Evolutionary conservation across 495 filamentous ascomycete species (phyloP).

Genomic region (Peziza echinospora): DNA sequence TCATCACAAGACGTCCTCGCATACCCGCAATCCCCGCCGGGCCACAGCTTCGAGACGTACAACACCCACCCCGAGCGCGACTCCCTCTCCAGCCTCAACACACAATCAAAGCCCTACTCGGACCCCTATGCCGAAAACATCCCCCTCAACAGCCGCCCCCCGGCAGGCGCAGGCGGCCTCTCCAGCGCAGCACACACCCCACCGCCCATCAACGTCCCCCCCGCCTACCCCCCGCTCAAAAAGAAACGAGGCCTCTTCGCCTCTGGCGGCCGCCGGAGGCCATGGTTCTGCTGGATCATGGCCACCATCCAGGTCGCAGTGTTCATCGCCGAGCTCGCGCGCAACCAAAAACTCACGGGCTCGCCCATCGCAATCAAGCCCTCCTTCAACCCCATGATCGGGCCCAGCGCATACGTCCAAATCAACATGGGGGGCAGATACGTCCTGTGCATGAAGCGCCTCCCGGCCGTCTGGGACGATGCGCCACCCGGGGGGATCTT

Average conservation of each 20-base stretch:
- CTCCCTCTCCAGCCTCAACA: slow-evolving; percentile 1
- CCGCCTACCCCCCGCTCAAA: slow-evolving; percentile 19
- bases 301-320: slow-evolving; percentile 58
- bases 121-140: slow-evolving; percentile 32
- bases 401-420: slow-evolving; percentile 67
- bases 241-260: slow-evolving; percentile 16
- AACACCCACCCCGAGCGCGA: slow-evolving; percentile 16
- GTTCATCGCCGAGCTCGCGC: slow-evolving; percentile 78
- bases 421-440: slow-evolving; percentile 95
- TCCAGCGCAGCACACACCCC: slow-evolving; percentile 4
- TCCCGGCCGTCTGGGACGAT: slow-evolving; percentile 39
- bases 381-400: slow-evolving; percentile 87
- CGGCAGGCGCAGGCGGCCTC: not conserved
- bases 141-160: slow-evolving; percentile 23
- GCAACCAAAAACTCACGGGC: slow-evolving; percentile 43
- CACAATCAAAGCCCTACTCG: slow-evolving; percentile 21
- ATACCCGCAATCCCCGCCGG: slow-evolving; percentile 11
- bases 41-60: slow-evolving; percentile 16
- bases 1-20: slow-evolving; percentile 19
- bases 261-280: slow-evolving; percentile 24
- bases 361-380: slow-evolving; percentile 72
- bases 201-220: slow-evolving; percentile 29
- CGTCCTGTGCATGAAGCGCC: slow-evolving; percentile 82
- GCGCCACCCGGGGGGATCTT: slow-evolving; percentile 19
- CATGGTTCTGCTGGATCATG: slow-evolving; percentile 66